A percentile compares a stretch with the other conserved stretches of the same genome.
These are phyloP conservation scores for Haemoproteus tartakovskyi DNA, from an alignment of 169 alveolate species.

Conservation along the genomic window DNA sequence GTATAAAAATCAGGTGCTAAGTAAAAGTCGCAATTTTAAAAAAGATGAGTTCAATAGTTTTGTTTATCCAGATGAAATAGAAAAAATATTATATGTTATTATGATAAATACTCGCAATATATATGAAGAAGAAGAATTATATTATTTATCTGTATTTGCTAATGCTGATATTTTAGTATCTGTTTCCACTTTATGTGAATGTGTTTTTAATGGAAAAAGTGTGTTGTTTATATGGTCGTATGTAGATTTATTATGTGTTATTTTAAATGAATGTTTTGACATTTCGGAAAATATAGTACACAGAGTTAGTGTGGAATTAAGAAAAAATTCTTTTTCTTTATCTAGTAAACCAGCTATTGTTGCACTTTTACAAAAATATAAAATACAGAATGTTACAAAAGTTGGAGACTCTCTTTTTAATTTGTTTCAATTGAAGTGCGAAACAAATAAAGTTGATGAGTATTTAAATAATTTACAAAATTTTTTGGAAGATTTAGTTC, in stretches of 20 bases:
- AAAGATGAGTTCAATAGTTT: constrained; percentile 6
- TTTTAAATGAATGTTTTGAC: constrained; percentile 56
- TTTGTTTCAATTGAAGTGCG: constrained; percentile 45
- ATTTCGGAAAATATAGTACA: constrained; percentile 1
- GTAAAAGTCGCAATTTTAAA: constrained; percentile 5
- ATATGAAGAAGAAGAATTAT: constrained; percentile 50
- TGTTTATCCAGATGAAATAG: constrained; percentile 46
- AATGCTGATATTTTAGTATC: constrained; percentile 60
- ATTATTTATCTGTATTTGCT: constrained; percentile 39
- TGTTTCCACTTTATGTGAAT: constrained; percentile 14
- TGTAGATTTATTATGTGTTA: constrained; percentile 26
- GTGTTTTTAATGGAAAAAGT: constrained; percentile 5
- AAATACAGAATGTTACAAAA: constrained; percentile 18
- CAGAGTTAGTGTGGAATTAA: constrained; percentile 15
- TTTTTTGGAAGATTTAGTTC: constrained; percentile 10
- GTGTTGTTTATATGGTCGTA: constrained; percentile 50
- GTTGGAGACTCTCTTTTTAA: constrained; percentile 16
- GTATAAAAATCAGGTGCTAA: constrained; percentile 27
- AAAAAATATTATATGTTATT: constrained; percentile 52
- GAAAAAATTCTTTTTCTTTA: constrained; percentile 20
- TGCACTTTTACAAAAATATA: constrained; percentile 21
- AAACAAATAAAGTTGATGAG: constrained; percentile 43
- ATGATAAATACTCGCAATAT: constrained; percentile 23
- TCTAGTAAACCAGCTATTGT: constrained; percentile 11
- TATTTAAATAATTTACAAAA: constrained; percentile 23